Evolutionary conservation across 176 grass and related monocot species (phyloP), one percentile per base, ranked within the genome.

Genomic region (Triticum turgidum): DNA sequence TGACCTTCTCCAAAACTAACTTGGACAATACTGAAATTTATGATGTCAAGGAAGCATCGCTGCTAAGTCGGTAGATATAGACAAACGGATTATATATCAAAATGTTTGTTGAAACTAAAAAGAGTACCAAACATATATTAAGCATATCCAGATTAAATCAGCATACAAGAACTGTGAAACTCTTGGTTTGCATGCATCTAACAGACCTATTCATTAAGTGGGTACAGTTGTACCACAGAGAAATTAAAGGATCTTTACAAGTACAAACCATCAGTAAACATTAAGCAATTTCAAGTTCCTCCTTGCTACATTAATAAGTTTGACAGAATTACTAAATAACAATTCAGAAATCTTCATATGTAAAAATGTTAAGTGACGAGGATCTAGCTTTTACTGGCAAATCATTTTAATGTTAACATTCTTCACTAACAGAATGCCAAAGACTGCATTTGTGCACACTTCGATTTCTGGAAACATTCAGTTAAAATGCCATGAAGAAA

Each of bases 1-100:
- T 82, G 10, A 94, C 85, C 61, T 96, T 94, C 21, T 96, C 84
- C 62, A 83, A 37, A 73, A 92, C 88, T 25, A 78, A 72, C 51
- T 29, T 83, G 13, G 93, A 51, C 12, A 84, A 70, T 39, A 89
- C 93, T 98, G 65, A 24, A 58, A 84, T 17, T 82, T 52, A 84
- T 84, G 81, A 82, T 84, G 91, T 94, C 84, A 96, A 96, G 88
- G 82, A 65, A 86, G 13, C 81, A 84, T 65, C 0, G 5, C 14
- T 52, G 49, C 49, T 52, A 17, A 52, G 49, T 6, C 5, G 14
- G 49, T 2, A 15, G 47, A 51, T 17, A 51, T 5, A 52, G 49
- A 52, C 1, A 52, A 52, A 52, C 14, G 1, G 14, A 52, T 2
- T 52, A 62, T 3, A 22, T 22, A 62, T 11, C 8, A 62, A 24